phyloP scores from a whole-genome alignment of 164 flowering plant species.

The Saururus chinensis region DNA sequence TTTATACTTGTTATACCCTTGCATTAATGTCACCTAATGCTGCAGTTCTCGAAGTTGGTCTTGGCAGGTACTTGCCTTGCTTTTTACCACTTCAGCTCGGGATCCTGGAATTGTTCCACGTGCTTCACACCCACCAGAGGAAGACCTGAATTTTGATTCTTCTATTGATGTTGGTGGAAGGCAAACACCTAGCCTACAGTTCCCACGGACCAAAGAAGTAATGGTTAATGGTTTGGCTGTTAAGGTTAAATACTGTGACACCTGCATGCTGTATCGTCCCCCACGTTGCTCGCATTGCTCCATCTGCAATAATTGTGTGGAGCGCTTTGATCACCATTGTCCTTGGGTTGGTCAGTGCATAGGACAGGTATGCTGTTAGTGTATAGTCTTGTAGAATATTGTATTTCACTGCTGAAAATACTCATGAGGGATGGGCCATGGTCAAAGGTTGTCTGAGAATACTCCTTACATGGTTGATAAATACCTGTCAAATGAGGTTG shows the following conservation, averaged over 20 bases:
- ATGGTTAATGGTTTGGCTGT: constrained; percentile 68
- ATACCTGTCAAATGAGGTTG: not conserved
- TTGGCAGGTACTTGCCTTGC: constrained; percentile 62
- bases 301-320: constrained; percentile 89
- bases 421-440: not conserved
- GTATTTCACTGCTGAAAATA: not conserved
- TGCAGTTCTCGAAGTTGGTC: not conserved
- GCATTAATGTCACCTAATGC: not conserved
- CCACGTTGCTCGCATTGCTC: constrained; percentile 96
- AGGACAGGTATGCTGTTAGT: constrained; percentile 51
- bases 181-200: constrained; percentile 65
- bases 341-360: constrained; percentile 99
- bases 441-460: not conserved
- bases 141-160: constrained; percentile 53
- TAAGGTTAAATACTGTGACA: constrained; percentile 78
- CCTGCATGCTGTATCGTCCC: constrained; percentile 97
- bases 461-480: too few relatives aligned
- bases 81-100: constrained; percentile 60
- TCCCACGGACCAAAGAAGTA: constrained; percentile 76
- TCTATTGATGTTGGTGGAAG: constrained; percentile 54
- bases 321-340: constrained; percentile 96
- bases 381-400: not conserved
- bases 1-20: not conserved
- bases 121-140: constrained; percentile 89
- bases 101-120: constrained; percentile 91